These are phyloP conservation scores for Astrothelium subdiscretum DNA, from an alignment of 495 filamentous ascomycete genomes.

Conservation along the genomic window DNA sequence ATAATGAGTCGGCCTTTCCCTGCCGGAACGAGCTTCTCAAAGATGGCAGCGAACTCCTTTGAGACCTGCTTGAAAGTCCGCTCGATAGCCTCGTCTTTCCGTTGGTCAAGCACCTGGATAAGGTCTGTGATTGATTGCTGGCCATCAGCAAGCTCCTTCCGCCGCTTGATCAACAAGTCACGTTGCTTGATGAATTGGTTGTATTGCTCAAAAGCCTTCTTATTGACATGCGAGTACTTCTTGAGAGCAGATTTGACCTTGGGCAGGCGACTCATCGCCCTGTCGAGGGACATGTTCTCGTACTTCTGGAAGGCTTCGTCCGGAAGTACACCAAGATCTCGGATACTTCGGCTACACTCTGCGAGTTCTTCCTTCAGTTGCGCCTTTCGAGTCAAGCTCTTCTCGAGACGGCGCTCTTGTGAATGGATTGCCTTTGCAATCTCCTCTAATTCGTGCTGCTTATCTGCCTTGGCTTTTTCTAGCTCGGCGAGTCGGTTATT, in stretches of 20 bases:
- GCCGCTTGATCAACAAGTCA: slow-evolving; percentile 66
- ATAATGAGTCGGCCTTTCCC: slow-evolving; percentile 87
- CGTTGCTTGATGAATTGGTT: slow-evolving; percentile 90
- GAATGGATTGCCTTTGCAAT: slow-evolving; percentile 73
- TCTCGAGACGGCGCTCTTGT: slow-evolving; percentile 83
- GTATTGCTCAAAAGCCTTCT: slow-evolving; percentile 98
- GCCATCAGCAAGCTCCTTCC: slow-evolving; percentile 71
- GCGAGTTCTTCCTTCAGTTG: slow-evolving; percentile 60
- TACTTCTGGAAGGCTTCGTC: slow-evolving; percentile 93
- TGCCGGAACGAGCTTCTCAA: slow-evolving; percentile 88
- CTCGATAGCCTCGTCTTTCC: slow-evolving; percentile 93
- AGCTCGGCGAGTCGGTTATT: slow-evolving; percentile 6
- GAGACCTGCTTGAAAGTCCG: slow-evolving; percentile 97
- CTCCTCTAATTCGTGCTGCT: slow-evolving; percentile 58
- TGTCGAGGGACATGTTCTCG: slow-evolving; percentile 63
- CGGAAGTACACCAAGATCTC: slow-evolving; percentile 83
- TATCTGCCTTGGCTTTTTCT: slow-evolving; percentile 40
- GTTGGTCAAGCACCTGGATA: slow-evolving; percentile 81
- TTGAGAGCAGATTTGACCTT: slow-evolving; percentile 90
- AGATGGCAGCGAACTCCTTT: slow-evolving; percentile 80
- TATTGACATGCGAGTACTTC: slow-evolving; percentile 96
- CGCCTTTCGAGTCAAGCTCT: slow-evolving; percentile 76
- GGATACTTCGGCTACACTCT: slow-evolving; percentile 77
- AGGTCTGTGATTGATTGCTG: slow-evolving; percentile 82
- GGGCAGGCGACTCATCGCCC: slow-evolving; percentile 73